A percentile compares a stretch with the other conserved stretches of the same genome.
Evolutionary conservation across 2,329 filamentous ascomycete species (phyloP).

Genomic region (Calonectria multiphialidica): DNA sequence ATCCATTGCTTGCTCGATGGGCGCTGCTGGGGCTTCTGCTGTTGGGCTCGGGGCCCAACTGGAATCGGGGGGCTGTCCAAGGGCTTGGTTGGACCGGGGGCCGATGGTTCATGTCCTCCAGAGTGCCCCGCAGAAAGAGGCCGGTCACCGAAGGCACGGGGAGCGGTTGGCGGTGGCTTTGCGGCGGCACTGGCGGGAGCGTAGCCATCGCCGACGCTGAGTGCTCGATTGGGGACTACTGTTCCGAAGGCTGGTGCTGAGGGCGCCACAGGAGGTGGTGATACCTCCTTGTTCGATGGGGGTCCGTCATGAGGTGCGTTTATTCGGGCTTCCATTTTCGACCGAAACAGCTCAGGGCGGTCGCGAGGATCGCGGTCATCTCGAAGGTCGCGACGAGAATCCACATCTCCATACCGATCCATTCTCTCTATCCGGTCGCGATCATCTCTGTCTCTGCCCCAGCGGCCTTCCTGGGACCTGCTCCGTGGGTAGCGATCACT

Average conservation of each 20-base stretch:
- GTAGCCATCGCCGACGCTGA: slow-evolving; percentile 48
- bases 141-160: slow-evolving; percentile 65
- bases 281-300: slow-evolving; percentile 62
- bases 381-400: slow-evolving; percentile 57
- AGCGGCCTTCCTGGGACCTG: slow-evolving; percentile 74
- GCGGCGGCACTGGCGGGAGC: slow-evolving; percentile 47
- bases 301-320: slow-evolving; percentile 62
- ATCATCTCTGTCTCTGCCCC: slow-evolving; percentile 68
- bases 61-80: slow-evolving; percentile 64
- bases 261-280: slow-evolving; percentile 68
- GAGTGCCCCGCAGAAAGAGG: slow-evolving; percentile 57
- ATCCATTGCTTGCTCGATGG: slow-evolving; percentile 72
- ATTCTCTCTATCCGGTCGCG: slow-evolving; percentile 60
- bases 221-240: slow-evolving; percentile 62
- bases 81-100: slow-evolving; percentile 57
- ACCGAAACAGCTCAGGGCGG: slow-evolving; percentile 58
- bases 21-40: slow-evolving; percentile 55
- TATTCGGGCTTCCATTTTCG: slow-evolving; percentile 62
- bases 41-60: slow-evolving; percentile 66
- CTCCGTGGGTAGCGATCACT: slow-evolving; percentile 73
- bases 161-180: slow-evolving; percentile 67
- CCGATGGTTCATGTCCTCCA: slow-evolving; percentile 48
- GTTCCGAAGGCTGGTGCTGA: slow-evolving; percentile 70
- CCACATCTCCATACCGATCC: slow-evolving; percentile 56
- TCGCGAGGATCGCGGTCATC: slow-evolving; percentile 62